Evolutionary conservation across 371 early-diverging fungal genomes (phyloP).

Genomic region (Actinomortierella ambigua): DNA sequence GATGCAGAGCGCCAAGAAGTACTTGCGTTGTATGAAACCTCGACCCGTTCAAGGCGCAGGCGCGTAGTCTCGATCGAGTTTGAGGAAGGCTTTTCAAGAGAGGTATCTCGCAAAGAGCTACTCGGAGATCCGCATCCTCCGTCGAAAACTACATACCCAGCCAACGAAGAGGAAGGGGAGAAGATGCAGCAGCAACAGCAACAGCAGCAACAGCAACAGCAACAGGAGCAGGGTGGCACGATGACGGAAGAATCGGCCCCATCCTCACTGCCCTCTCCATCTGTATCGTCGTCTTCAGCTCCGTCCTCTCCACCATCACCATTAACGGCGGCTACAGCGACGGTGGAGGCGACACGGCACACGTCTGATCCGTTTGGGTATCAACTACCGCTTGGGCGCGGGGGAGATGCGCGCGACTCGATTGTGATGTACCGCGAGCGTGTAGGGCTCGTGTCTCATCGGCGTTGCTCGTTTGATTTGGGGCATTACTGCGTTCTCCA

Average conservation of each 20-base stretch:
- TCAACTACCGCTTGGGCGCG: constrained; percentile 16
- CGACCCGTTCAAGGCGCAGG: background rate
- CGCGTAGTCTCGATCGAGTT: constrained; percentile 28
- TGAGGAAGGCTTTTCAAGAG: constrained; percentile 21
- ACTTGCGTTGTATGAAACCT: background rate
- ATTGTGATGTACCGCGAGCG: constrained; percentile 35
- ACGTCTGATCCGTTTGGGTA: no score
- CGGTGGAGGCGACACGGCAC: no score
- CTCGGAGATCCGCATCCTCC: background rate
- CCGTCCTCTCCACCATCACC: no score
- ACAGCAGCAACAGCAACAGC: no score
- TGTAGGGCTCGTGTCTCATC: constrained; percentile 32
- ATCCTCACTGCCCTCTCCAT: no score
- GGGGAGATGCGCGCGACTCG: constrained; percentile 36
- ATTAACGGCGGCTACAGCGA: no score
- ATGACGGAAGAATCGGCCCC: no score
- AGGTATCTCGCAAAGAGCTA: constrained; percentile 9
- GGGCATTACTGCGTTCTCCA: constrained; percentile 30
- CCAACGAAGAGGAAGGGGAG: no score
- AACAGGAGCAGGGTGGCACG: no score
- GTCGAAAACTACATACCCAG: no score
- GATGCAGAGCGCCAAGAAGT: constrained; percentile 4
- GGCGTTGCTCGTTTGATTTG: constrained; percentile 19
- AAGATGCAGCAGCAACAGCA: no score
- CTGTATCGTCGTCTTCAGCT: no score